phyloP scores from a whole-genome alignment of 768 basidiomycete species.

The Saitozyma podzolica region DNA sequence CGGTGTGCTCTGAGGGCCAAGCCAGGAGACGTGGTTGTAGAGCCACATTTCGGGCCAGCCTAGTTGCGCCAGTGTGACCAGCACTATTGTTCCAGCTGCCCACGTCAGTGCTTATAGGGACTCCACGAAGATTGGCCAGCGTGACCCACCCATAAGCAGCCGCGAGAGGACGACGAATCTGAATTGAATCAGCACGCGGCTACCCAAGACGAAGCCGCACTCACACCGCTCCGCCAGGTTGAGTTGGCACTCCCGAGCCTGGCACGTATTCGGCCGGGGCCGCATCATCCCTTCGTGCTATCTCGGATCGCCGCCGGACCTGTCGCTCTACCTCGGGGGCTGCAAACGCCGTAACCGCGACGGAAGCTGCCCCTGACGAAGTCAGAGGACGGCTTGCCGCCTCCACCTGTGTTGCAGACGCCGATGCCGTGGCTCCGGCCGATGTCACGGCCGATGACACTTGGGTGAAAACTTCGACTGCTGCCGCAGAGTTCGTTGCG shows the following conservation, averaged over 20 bases:
- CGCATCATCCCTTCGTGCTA: neutral
- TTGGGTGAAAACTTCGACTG: too few relatives aligned
- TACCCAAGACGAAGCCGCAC: neutral
- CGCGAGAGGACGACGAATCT: slow-evolving; percentile 28
- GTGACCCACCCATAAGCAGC: slow-evolving; percentile 27
- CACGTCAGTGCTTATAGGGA: neutral
- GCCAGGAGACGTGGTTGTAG: slow-evolving; percentile 24
- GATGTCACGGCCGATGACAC: neutral
- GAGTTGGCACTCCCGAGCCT: neutral
- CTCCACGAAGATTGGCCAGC: neutral
- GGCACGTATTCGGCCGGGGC: neutral
- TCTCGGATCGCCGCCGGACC: neutral
- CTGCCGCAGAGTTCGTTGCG: too few relatives aligned
- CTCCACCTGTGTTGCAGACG: neutral
- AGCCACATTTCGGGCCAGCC: slow-evolving; percentile 36
- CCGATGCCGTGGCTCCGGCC: neutral
- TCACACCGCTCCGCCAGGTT: slow-evolving; percentile 13
- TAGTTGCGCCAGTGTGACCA: slow-evolving; percentile 21
- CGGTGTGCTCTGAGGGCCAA: slow-evolving; percentile 39
- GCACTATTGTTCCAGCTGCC: slow-evolving; percentile 7
- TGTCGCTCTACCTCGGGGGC: neutral
- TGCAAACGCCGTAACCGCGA: neutral
- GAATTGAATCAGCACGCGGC: neutral
- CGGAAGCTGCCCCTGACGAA: neutral
- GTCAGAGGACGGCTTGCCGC: neutral